Base-by-base conservation (phyloP, 495 filamentous ascomycete genomes). In the Penicillium simplicissimum region DNA sequence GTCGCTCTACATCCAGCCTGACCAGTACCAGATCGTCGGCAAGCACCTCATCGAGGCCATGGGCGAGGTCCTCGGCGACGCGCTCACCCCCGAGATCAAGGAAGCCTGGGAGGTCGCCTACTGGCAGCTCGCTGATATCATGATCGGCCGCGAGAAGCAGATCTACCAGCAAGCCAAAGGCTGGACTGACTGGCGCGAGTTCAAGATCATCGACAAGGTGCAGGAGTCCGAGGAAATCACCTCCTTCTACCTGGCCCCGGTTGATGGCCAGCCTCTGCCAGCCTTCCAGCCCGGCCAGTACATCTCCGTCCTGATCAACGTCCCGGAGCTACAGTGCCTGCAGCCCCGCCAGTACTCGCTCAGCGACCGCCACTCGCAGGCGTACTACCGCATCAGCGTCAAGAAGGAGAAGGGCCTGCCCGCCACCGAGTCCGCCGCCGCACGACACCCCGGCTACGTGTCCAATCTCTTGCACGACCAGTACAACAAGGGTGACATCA, bases 281-380 rank as follows among this genome's bases (percentile, higher is more conserved):
- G 33, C 61, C 2, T 91, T 81, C 78, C 71, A 79, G 42, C 88
- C 89, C 0, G 89, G 89, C 55, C 89, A 91, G 69, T 92, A 89
- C 70, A 81, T 90, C 65, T 85, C 84, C 33, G 71, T 92, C 45
- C 81, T 82, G 57, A 67, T 85, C 10, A 72, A 78, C 60, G 81
- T 88, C 0, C 85, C 85, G 0, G 76, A 82, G 25, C 77, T 90
- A 36, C 76, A 82, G 15, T 76, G 86, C 67, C 66, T 74, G 40
- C 89, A 92, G 72, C 78, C 82, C n/a, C 76, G 89, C 48, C 89
- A 91, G 77, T 92, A 91, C 75, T 88, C 85, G 17, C 84, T 92
- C 52, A 86, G 82, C 71, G 88, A 90, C 52, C 75, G 78, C 47
- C 87, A 85, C 6, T 68, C 72, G 1, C 65, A 74, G 19, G 78